A percentile compares a stretch with the other conserved stretches of the same genome.
These are phyloP conservation scores for Kodamaea suecica DNA, from an alignment of 1,139 yeast species.

Conservation along the genomic window DNA sequence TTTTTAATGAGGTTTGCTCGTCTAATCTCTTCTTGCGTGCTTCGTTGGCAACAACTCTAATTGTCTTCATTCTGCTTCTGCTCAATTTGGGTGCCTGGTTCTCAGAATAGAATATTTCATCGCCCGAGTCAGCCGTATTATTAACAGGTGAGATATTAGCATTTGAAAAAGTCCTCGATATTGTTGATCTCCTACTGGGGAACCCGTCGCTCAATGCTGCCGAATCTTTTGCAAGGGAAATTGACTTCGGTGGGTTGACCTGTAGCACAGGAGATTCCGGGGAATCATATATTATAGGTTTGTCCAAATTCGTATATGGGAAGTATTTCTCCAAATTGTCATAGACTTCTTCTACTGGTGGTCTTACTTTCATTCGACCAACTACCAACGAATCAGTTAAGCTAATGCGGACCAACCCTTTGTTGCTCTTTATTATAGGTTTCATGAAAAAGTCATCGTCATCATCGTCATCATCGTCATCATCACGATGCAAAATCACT, in stretches of 20 bases:
- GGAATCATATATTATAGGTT: slow-evolving; percentile 83
- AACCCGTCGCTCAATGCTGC: not conserved
- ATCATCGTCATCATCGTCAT: slow-evolving; percentile 15
- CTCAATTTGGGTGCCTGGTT: slow-evolving; percentile 26
- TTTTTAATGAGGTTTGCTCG: slow-evolving; percentile 22
- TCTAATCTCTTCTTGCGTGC: slow-evolving; percentile 60
- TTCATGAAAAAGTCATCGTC: slow-evolving; percentile 31
- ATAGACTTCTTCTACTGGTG: slow-evolving; percentile 91
- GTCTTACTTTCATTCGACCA: slow-evolving; percentile 57
- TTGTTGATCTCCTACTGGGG: slow-evolving; percentile 32
- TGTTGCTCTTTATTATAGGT: slow-evolving; percentile 23
- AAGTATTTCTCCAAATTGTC: slow-evolving; percentile 88
- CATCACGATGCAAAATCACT: slow-evolving; percentile 11
- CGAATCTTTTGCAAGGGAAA: not conserved
- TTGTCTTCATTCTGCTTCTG: slow-evolving; percentile 70
- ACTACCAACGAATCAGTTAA: slow-evolving; percentile 35
- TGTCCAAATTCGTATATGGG: slow-evolving; percentile 89
- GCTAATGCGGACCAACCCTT: slow-evolving; percentile 2
- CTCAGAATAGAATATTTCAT: slow-evolving; percentile 36
- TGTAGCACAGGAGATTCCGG: slow-evolving; percentile 50
- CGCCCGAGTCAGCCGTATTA: slow-evolving; percentile 27
- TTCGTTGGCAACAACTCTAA: slow-evolving; percentile 88
- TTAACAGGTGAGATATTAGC: slow-evolving; percentile 44
- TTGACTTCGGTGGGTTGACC: slow-evolving; percentile 8
- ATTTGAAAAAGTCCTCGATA: slow-evolving; percentile 47